Conservation (phyloP, 2,329 filamentous ascomycete species). For the Niveomyces coronatus region DNA sequence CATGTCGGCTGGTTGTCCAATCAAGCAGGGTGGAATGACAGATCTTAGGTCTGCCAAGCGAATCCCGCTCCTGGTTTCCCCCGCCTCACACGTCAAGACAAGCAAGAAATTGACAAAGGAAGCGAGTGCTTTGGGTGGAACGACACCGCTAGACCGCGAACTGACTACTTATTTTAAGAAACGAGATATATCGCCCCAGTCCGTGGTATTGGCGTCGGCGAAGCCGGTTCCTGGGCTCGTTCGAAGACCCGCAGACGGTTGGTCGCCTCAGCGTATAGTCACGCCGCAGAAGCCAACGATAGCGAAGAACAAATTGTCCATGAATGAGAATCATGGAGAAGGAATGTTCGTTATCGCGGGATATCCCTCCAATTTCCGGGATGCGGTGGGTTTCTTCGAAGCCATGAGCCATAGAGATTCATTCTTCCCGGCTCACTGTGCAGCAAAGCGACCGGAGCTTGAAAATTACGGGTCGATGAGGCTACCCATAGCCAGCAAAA, state of each 20-base stretch:
- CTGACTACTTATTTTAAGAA: too few species aligned
- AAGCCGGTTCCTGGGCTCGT: not conserved
- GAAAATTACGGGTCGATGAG: not conserved
- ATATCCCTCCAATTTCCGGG: conserved; percentile 6
- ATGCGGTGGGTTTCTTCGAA: conserved; percentile 23
- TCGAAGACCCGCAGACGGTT: not conserved
- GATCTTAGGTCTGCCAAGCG: too few species aligned
- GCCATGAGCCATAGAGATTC: conserved; percentile 13
- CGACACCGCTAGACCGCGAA: too few species aligned
- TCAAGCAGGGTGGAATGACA: too few species aligned
- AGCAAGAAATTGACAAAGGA: too few species aligned
- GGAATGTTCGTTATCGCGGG: conserved; percentile 4
- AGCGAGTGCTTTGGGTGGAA: too few species aligned
- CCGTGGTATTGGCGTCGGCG: not conserved
- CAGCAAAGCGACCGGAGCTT: not conserved
- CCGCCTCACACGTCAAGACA: too few species aligned
- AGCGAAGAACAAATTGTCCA: not conserved
- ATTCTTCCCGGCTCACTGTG: not conserved
- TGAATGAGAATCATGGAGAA: not conserved
- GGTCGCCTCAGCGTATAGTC: conserved; percentile 8
- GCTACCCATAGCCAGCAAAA: not conserved
- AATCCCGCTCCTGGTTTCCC: too few species aligned
- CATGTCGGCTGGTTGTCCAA: too few species aligned
- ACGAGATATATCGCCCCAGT: too few species aligned
- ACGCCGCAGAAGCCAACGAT: conserved; percentile 7